phyloP scores from a whole-genome alignment of 2,329 filamentous ascomycete species.

The Colletotrichum orchidophilum region DNA sequence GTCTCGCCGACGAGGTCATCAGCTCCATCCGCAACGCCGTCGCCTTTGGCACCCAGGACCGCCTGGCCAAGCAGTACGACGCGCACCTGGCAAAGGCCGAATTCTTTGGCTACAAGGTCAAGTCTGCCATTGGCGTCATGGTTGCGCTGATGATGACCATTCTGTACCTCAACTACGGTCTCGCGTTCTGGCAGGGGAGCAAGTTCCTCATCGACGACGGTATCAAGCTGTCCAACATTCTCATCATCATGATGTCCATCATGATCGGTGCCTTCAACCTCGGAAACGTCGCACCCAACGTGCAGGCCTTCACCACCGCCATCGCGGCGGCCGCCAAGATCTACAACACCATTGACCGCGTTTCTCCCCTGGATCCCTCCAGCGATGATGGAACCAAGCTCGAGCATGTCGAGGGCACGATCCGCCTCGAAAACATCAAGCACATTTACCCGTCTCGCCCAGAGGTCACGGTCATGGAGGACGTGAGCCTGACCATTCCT shows the following conservation, averaged over 20 bases:
- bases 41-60: slow-evolving; percentile 93
- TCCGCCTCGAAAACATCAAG: slow-evolving; percentile 84
- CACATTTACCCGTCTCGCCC: slow-evolving; percentile 95
- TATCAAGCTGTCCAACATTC: slow-evolving; percentile 73
- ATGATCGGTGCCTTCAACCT: slow-evolving; percentile 94
- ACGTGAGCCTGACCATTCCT: slow-evolving; percentile 81
- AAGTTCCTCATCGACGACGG: slow-evolving; percentile 75
- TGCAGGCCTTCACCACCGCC: slow-evolving; percentile 85
- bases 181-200: slow-evolving; percentile 90
- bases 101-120: slow-evolving; percentile 78
- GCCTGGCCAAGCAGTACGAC: slow-evolving; percentile 89
- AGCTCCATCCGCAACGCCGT: slow-evolving; percentile 92
- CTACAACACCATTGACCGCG: slow-evolving; percentile 89
- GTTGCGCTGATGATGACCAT: slow-evolving; percentile 84
- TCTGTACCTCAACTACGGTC: slow-evolving; percentile 86
- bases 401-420: slow-evolving; percentile 76
- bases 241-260: slow-evolving; percentile 89
- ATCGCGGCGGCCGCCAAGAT: slow-evolving; percentile 91
- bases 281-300: slow-evolving; percentile 85
- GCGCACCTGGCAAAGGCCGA: slow-evolving; percentile 77
- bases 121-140: slow-evolving; percentile 79
- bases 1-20: slow-evolving; percentile 92
- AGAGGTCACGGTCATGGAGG: slow-evolving; percentile 88
- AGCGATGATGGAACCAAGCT: slow-evolving; percentile 77
- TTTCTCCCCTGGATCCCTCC: slow-evolving; percentile 83